Evolutionary conservation across 768 basidiomycete genomes (phyloP).

Genomic region (Chalciporus chontae): DNA sequence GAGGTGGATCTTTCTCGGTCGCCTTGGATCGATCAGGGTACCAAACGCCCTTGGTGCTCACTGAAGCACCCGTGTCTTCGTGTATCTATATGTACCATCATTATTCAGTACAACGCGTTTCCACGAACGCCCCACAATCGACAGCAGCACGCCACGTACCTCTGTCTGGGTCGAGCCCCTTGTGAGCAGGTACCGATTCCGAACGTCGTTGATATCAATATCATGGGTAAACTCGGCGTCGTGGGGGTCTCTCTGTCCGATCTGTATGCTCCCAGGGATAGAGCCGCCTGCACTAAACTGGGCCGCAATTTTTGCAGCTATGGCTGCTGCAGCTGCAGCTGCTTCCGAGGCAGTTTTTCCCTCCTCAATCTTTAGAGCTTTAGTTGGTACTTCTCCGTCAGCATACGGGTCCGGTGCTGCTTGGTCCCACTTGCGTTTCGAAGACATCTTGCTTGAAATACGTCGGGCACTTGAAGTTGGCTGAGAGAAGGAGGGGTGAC

Average conservation of each 20-base stretch:
- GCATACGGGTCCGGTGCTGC: slow-evolving; percentile 43
- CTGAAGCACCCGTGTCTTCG: slow-evolving; percentile 88
- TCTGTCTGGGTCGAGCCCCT: slow-evolving; percentile 90
- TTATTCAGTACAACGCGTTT: not conserved
- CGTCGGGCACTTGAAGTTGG: not conserved
- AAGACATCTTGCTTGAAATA: slow-evolving; percentile 46
- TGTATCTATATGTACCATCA: slow-evolving; percentile 61
- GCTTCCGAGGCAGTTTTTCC: slow-evolving; percentile 53
- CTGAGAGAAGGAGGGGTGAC: slow-evolving; percentile 3
- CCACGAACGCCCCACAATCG: not conserved
- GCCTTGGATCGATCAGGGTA: slow-evolving; percentile 91
- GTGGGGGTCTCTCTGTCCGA: slow-evolving; percentile 57
- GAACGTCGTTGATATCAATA: slow-evolving; percentile 94
- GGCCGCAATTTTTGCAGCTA: slow-evolving; percentile 93
- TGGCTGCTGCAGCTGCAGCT: slow-evolving; percentile 76
- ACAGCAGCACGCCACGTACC: slow-evolving; percentile 43
- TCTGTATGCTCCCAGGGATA: slow-evolving; percentile 37
- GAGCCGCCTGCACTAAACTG: slow-evolving; percentile 57
- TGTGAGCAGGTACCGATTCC: slow-evolving; percentile 93
- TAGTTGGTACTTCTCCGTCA: slow-evolving; percentile 41
- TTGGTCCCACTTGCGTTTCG: slow-evolving; percentile 84
- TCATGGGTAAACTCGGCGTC: slow-evolving; percentile 84
- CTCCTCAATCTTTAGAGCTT: slow-evolving; percentile 46
- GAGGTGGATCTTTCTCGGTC: slow-evolving; percentile 86
- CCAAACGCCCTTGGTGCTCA: slow-evolving; percentile 93